Base-by-base conservation (phyloP, 129 eudicot genomes). In the Flaveria ramosissima region DNA sequence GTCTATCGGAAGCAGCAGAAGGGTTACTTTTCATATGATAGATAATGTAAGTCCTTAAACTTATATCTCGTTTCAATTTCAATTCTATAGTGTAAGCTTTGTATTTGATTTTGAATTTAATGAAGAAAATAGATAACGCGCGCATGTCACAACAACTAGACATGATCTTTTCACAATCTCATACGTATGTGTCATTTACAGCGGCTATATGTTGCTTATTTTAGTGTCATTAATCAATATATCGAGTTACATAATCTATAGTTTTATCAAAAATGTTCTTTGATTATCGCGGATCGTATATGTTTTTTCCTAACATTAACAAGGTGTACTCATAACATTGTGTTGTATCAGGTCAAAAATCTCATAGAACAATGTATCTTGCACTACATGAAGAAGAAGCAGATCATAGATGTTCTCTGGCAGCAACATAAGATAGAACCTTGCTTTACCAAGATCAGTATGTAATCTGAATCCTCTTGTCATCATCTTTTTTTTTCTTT, bases 331-430 rank as follows among this genome's bases (percentile, higher is more conserved):
- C 19, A 3, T 24, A 62, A 26, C 2, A 4, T 26, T 8, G 70
- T 65, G 7, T 65, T 65, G 70, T 65, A 15, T 65, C 70, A 65
- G 70, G 70, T 65, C 0, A 36, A 65, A 65, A 5, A 65, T 65
- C 24, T 65, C 0, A 65, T 36, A 32, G 48, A 65, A 36, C 14
- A 7, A 17, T 65, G 48, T 36, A 27, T 36, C 0, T 5, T 65
- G 26, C 2, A 36, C 6, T 30, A 36, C 70, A 32, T 9, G 47
- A 65, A 9, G 6, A n/a, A 36, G 48, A 65, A 65, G 13, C 13
- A 65, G 14, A 6, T 36, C 0, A 9, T 65, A 15, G 21, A 65
- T 16, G 4, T 32, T 36, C 70, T 65, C 13, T n/a, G 32, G 36
- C 47, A 15, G n/a, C 6, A 16, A 16, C 48, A 65, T 13, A n/a